phyloP scores from a whole-genome alignment of 2,329 filamentous ascomycete genomes.

The Thielaviopsis populi region DNA sequence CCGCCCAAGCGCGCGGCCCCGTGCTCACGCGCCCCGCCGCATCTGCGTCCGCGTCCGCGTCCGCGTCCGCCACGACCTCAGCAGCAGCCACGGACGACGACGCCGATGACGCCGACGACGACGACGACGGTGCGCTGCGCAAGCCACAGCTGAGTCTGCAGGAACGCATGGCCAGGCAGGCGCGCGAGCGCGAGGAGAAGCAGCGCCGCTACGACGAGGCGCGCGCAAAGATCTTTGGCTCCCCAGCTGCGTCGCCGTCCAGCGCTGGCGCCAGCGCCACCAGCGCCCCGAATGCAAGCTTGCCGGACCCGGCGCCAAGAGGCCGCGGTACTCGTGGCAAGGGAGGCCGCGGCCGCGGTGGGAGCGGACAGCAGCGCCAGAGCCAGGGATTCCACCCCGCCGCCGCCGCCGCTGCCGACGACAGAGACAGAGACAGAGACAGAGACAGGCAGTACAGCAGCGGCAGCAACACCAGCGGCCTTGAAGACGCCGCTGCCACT shows the following conservation, averaged over 20 bases:
- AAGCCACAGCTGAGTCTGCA: constrained; percentile 47
- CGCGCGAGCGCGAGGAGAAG: constrained; percentile 73
- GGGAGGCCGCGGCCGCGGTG: constrained; percentile 29
- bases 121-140: constrained; percentile 27
- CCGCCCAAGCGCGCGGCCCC: not conserved
- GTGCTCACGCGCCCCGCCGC: not conserved
- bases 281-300: not conserved
- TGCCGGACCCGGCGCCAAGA: not conserved
- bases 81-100: constrained; percentile 22
- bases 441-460: not conserved
- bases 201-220: constrained; percentile 81
- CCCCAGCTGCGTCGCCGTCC: constrained; percentile 21
- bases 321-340: constrained; percentile 27
- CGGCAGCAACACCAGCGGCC: not conserved
- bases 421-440: not conserved
- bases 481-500: not conserved
- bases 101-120: constrained; percentile 45
- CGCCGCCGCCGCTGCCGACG: not conserved
- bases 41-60: not conserved
- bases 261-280: constrained; percentile 18
- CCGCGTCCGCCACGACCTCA: not conserved
- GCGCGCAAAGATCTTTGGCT: constrained; percentile 73
- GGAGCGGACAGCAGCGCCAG: not conserved
- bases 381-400: not conserved
- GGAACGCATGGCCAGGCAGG: constrained; percentile 62